phyloP scores from a whole-genome alignment of 2,329 filamentous ascomycete species.

The Fusarium graminum region DNA sequence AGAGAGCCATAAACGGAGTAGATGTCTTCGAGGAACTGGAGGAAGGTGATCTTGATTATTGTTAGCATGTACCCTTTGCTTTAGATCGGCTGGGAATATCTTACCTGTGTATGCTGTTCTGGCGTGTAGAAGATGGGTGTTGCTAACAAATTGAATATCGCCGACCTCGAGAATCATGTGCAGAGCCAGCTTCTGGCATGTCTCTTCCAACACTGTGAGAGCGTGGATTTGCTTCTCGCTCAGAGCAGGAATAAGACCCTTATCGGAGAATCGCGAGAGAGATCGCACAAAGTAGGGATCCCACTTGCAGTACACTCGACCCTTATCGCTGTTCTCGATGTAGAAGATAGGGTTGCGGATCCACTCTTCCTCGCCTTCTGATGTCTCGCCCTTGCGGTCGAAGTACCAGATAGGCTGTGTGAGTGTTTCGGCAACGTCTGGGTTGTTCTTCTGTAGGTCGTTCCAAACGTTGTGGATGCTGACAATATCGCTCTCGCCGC shows the following conservation, averaged over 20 bases:
- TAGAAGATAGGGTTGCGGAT: constrained; percentile 81
- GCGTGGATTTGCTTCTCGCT: constrained; percentile 77
- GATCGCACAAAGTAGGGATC: constrained; percentile 90
- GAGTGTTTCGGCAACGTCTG: constrained; percentile 81
- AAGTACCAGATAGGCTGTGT: constrained; percentile 90
- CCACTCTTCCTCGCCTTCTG: constrained; percentile 79
- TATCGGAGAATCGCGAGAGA: constrained; percentile 78
- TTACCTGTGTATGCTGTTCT: constrained; percentile 77
- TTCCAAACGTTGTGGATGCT: constrained; percentile 87
- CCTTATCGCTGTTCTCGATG: constrained; percentile 75
- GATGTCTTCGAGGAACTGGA: constrained; percentile 77
- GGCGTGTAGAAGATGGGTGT: constrained; percentile 84
- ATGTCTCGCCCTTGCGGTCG: constrained; percentile 88
- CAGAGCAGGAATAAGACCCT: constrained; percentile 78
- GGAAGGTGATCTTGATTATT: constrained; percentile 64
- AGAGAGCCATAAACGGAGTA: constrained; percentile 87
- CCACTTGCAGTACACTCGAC: constrained; percentile 75
- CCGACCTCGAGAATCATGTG: constrained; percentile 91
- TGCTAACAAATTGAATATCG: constrained; percentile 88
- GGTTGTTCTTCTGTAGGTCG: constrained; percentile 77
- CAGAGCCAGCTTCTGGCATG: constrained; percentile 77
- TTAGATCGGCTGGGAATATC: not conserved
- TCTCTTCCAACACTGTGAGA: constrained; percentile 72
- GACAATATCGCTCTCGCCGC: constrained; percentile 86
- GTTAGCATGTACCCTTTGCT: not conserved